Evolutionary conservation across 1,284 basidiomycete species (phyloP), one percentile per base, ranked within the genome.

Genomic region (Erythrobasidium hasegawianum): DNA sequence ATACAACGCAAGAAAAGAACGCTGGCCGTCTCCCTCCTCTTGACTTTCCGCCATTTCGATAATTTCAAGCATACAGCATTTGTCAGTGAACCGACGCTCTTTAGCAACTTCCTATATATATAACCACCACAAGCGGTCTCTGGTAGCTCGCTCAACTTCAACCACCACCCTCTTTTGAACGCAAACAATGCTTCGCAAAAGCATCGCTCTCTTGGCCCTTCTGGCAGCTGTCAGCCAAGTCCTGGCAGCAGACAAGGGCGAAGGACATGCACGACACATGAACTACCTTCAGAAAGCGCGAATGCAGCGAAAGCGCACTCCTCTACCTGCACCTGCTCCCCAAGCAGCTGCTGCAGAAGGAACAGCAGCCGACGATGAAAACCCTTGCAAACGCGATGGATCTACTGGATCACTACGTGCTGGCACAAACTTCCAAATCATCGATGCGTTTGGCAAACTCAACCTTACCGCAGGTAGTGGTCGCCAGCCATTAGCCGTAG

Each of bases 301-400:
- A 41, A 47, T 38, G 61, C 52, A 56, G 24, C 27, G 54, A 38
- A 53, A 53, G 47, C 61, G 61, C 27, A 33, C 33, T 33, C 33
- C 33, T 33, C 33, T 33, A 11, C 33, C 33, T 11, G 33, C 33
- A 11, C 33, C 33, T 11, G 61, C 41, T n/a, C n/a, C n/a, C n/a
- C n/a, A n/a, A 7, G 27, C 33, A 27, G 39, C 53, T 10, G 26
- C 22, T 27, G 49, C 50, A 22, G n/a, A n/a, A n/a, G 54, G 47
- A 13, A 26, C 26, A 20, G 49, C 50, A 20, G 54, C 39, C 41
- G 39, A 27, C 18, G 61, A 55, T 38, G 52, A n/a, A 24, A 64
- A 64, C 39, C 61, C 61, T 4, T 64, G 61, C 61, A 64, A 64
- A 43, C 29, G 61, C 20, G 59, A 55, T 47, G n/a, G n/a, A n/a